These are phyloP conservation scores for Hansenula lynferdii DNA, from an alignment of 1,139 yeast species.

Conservation along the genomic window DNA sequence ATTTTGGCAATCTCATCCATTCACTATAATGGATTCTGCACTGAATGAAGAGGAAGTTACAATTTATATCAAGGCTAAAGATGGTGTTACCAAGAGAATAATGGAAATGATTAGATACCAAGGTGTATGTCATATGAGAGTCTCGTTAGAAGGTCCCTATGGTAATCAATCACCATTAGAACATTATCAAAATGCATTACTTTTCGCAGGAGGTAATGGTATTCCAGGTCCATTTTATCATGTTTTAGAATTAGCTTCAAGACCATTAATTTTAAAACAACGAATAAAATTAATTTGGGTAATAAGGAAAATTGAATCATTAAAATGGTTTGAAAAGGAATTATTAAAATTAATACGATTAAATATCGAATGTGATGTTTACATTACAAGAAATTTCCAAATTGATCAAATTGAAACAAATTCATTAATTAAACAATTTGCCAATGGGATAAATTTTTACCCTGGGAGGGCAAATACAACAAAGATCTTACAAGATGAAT, in stretches of 20 bases:
- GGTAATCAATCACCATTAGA: conserved; percentile 49
- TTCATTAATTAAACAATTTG: conserved; percentile 8
- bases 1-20: conserved; percentile 58
- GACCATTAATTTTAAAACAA: conserved; percentile 12
- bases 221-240: conserved; percentile 49
- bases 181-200: conserved; percentile 45
- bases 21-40: conserved; percentile 33
- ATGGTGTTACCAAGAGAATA: conserved; percentile 38
- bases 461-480: conserved; percentile 16
- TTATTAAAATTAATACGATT: conserved; percentile 27
- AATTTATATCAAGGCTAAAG: conserved; percentile 40
- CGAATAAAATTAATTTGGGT: conserved; percentile 41
- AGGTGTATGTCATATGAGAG: conserved; percentile 22
- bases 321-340: conserved; percentile 49
- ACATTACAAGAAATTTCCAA: conserved; percentile 17
- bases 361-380: conserved; percentile 17
- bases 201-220: conserved; percentile 71
- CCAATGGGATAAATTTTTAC: conserved; percentile 11
- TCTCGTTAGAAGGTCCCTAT: conserved; percentile 57
- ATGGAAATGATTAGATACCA: conserved; percentile 23
- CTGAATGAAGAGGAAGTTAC: conserved; percentile 32
- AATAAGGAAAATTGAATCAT: conserved; percentile 39
- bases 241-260: conserved; percentile 20
- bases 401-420: background rate
- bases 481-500: conserved; percentile 15